Conservation (phyloP, 139 green algal species). For the Chlorella ohadii region DNA sequence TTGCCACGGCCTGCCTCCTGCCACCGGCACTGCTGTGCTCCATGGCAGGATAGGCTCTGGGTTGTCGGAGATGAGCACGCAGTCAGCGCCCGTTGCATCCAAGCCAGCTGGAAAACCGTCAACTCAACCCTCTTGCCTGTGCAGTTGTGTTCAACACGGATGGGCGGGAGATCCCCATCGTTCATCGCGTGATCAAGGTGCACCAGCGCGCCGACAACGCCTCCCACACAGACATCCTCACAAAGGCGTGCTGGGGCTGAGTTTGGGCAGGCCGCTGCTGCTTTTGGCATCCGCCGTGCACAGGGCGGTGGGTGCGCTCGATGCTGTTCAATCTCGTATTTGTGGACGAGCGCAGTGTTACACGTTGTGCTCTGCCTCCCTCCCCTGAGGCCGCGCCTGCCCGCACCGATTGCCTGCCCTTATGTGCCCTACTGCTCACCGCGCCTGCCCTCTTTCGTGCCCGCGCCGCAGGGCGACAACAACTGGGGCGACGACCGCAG, state of each 20-base stretch:
- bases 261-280: no score
- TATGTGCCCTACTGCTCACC: neutral
- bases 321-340: no score
- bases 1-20: neutral
- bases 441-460: neutral
- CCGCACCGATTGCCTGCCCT: neutral
- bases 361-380: no score
- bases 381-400: neutral
- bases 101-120: no score
- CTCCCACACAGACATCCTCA: constrained; percentile 84
- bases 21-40: no score
- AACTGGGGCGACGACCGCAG: constrained; percentile 94
- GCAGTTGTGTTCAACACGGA: constrained; percentile 96
- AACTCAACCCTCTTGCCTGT: no score
- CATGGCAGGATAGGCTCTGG: no score
- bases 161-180: constrained; percentile 95
- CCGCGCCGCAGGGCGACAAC: constrained; percentile 86
- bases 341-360: no score
- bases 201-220: constrained; percentile 48
- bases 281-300: no score
- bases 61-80: no score
- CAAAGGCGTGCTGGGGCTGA: constrained; percentile 66
- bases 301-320: no score
- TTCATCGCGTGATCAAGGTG: constrained; percentile 92
- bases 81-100: no score